Conservation (phyloP, 495 filamentous ascomycete species). For the Penicillium macrosclerotiorum region DNA sequence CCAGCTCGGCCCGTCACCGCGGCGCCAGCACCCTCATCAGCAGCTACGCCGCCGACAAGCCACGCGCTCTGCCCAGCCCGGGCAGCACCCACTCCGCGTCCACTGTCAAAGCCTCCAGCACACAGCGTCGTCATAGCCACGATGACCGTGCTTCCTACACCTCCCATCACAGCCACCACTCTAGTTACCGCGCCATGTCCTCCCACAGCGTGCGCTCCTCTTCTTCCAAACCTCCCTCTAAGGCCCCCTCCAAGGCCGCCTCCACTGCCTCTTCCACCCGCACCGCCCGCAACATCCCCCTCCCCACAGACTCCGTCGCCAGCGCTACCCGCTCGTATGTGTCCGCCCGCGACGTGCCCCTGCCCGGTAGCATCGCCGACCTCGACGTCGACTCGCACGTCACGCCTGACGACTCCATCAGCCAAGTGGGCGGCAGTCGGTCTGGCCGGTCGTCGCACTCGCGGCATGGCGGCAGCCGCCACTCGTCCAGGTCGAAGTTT, state of each 20-base stretch:
- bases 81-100: slow-evolving; percentile 40
- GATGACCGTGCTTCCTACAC: slow-evolving; percentile 12
- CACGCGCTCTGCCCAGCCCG: slow-evolving; percentile 21
- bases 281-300: slow-evolving; percentile 31
- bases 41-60: slow-evolving; percentile 37
- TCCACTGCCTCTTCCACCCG: slow-evolving; percentile 27
- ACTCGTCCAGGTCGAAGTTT: slow-evolving; percentile 26
- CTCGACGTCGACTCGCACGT: slow-evolving; percentile 34
- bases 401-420: slow-evolving; percentile 39
- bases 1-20: slow-evolving; percentile 26
- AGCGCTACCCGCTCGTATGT: slow-evolving; percentile 21
- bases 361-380: slow-evolving; percentile 48
- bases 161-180: slow-evolving; percentile 15
- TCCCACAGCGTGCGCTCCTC: slow-evolving; percentile 17
- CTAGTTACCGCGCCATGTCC: slow-evolving; percentile 16
- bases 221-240: slow-evolving; percentile 14
- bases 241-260: slow-evolving; percentile 6
- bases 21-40: slow-evolving; percentile 40
- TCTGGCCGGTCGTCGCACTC: slow-evolving; percentile 25
- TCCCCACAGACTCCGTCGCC: slow-evolving; percentile 19
- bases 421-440: slow-evolving; percentile 33
- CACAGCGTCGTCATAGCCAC: slow-evolving; percentile 18
- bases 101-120: slow-evolving; percentile 42
- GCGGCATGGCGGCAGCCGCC: slow-evolving; percentile 18
- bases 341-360: slow-evolving; percentile 39